phyloP scores from a whole-genome alignment of 306 rosid species.

The Prosopis cineraria region DNA sequence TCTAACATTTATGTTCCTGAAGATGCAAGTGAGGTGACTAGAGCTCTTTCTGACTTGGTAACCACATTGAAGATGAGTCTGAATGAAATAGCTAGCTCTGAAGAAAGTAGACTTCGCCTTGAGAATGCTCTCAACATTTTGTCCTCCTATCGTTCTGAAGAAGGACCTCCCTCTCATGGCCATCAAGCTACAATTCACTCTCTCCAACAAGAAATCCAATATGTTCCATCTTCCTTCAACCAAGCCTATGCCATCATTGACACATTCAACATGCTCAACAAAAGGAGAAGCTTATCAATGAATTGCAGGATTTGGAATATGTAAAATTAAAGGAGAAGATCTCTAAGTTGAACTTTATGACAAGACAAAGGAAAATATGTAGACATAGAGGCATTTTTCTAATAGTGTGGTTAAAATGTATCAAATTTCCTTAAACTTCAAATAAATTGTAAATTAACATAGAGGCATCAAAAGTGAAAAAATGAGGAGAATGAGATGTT shows the following conservation, averaged over 20 bases:
- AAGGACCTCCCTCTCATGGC: no score
- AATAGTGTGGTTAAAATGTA: no score
- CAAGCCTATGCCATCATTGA: no score
- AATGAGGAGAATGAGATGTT: no score
- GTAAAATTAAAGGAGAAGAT: not conserved
- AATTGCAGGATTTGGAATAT: no score
- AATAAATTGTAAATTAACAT: no score
- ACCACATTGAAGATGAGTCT: not conserved
- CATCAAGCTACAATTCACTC: no score
- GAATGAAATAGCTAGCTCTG: not conserved
- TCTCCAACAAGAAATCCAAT: not conserved
- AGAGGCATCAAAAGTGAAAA: no score
- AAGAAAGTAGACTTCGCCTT: not conserved
- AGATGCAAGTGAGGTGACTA: not conserved
- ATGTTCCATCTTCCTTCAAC: not conserved
- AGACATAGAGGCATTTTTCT: no score
- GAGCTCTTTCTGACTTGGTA: not conserved
- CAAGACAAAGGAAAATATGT: not conserved
- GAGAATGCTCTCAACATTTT: not conserved
- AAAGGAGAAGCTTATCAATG: not conserved
- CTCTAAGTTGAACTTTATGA: not conserved
- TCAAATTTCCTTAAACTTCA: not conserved
- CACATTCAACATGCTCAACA: not conserved
- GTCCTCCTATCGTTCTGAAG: not conserved
- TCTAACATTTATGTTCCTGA: no score